Evolutionary conservation across 1,284 basidiomycete genomes (phyloP).

Genomic region (Athelia psychrophila): DNA sequence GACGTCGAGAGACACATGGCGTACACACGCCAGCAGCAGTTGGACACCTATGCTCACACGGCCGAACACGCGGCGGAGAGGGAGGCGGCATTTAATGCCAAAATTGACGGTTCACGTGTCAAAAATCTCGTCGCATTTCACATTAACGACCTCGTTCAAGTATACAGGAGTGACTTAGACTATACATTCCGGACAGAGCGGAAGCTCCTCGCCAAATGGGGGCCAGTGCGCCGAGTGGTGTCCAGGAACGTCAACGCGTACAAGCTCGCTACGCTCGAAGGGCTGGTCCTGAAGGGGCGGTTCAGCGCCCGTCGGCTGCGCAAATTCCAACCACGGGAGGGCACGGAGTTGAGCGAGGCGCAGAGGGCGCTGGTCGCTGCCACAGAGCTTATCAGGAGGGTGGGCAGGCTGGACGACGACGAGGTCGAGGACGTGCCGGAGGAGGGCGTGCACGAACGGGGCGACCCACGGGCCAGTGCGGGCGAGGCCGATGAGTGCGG

Average conservation of each 20-base stretch:
- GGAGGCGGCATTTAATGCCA: not conserved
- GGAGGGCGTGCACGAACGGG: no score
- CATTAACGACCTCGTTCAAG: not conserved
- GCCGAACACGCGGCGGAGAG: not conserved
- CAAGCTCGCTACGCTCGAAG: not conserved
- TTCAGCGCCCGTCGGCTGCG: not conserved
- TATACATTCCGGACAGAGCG: not conserved
- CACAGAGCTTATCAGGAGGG: no score
- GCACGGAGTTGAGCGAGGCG: not conserved
- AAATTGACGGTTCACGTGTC: not conserved
- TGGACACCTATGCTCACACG: not conserved
- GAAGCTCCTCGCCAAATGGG: not conserved
- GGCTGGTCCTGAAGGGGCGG: not conserved
- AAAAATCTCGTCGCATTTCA: not conserved
- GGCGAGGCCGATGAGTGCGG: no score
- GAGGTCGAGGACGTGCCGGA: no score
- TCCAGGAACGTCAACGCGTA: not conserved
- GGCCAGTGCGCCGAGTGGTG: not conserved
- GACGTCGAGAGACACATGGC: not conserved
- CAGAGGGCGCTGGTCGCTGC: not conserved
- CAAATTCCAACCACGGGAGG: not conserved
- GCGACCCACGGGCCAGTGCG: no score
- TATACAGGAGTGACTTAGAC: not conserved
- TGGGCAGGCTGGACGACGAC: no score
- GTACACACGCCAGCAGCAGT: not conserved